phyloP scores from a whole-genome alignment of 1,139 yeast genomes.

The Zygosaccharomyces sapae region DNA sequence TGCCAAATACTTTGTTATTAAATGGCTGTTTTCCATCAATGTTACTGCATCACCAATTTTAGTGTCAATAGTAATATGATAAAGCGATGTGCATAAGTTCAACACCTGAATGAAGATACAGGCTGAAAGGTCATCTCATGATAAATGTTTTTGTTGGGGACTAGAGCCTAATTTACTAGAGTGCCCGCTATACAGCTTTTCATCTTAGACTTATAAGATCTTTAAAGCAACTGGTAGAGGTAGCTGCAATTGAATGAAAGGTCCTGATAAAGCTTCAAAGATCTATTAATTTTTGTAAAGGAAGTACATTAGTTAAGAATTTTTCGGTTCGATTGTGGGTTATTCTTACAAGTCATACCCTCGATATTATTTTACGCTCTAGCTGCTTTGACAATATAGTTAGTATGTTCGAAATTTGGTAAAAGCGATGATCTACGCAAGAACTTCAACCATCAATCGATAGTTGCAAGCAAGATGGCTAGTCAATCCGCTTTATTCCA shows the following conservation, averaged over 20 bases:
- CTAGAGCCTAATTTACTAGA: not conserved
- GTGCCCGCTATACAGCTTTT: too few relatives aligned
- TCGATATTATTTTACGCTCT: not conserved
- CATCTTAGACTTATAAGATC: too few relatives aligned
- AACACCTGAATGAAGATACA: not conserved
- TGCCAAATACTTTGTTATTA: not conserved
- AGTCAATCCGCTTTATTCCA: constrained; percentile 9
- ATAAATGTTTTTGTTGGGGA: too few relatives aligned
- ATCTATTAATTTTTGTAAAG: too few relatives aligned
- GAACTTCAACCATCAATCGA: not conserved
- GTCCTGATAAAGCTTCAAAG: too few relatives aligned
- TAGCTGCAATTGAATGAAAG: too few relatives aligned
- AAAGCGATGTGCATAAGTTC: not conserved
- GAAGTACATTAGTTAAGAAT: too few relatives aligned
- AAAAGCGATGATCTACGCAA: not conserved
- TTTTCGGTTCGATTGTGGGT: too few relatives aligned
- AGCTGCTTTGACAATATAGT: not conserved
- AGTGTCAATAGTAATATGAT: not conserved
- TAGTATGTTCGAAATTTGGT: not conserved
- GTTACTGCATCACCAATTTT: not conserved
- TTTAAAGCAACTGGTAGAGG: too few relatives aligned
- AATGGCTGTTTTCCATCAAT: not conserved
- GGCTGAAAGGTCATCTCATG: not conserved
- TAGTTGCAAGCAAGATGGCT: constrained; percentile 6
- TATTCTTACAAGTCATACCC: not conserved